Conservation (phyloP, 257 asterid genomes). For the Gynochthodes officinalis region DNA sequence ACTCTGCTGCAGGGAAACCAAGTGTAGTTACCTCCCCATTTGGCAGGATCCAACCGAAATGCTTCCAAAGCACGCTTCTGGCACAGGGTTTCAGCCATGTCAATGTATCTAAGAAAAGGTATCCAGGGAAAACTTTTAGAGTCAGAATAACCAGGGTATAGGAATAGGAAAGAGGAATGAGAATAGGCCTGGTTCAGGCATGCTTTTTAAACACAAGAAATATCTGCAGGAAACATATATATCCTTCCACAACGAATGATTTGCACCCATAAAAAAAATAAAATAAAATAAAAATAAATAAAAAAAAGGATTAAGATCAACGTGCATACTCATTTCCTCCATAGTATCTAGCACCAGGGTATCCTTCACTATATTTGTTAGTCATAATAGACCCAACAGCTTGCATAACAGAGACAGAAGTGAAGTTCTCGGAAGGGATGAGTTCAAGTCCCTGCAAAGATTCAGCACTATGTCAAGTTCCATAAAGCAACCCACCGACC, state of each 20-base stretch:
- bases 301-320: background rate
- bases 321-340: conserved; percentile 76
- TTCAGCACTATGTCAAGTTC: conserved; percentile 8
- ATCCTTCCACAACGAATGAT: background rate
- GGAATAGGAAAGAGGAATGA: background rate
- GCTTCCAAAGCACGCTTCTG: conserved; percentile 87
- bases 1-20: background rate
- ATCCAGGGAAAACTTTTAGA: background rate
- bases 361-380: conserved; percentile 93
- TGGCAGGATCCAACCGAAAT: conserved; percentile 81
- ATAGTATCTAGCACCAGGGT: conserved; percentile 91
- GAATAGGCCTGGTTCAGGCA: background rate
- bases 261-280: too few relatives aligned
- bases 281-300: background rate
- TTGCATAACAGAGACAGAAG: conserved; percentile 88
- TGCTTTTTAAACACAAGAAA: background rate
- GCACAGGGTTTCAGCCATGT: conserved; percentile 88
- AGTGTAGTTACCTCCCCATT: conserved; percentile 58
- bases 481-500: background rate
- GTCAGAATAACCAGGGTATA: background rate
- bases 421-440: conserved; percentile 87
- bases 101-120: conserved; percentile 41
- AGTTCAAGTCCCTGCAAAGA: conserved; percentile 71
- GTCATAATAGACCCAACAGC: conserved; percentile 95
- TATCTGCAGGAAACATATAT: background rate